Percentiles rank a stretch among this genome's conserved stretches.
phyloP scores from a whole-genome alignment of 257 asterid species.

The Solanum bukasovii region DNA sequence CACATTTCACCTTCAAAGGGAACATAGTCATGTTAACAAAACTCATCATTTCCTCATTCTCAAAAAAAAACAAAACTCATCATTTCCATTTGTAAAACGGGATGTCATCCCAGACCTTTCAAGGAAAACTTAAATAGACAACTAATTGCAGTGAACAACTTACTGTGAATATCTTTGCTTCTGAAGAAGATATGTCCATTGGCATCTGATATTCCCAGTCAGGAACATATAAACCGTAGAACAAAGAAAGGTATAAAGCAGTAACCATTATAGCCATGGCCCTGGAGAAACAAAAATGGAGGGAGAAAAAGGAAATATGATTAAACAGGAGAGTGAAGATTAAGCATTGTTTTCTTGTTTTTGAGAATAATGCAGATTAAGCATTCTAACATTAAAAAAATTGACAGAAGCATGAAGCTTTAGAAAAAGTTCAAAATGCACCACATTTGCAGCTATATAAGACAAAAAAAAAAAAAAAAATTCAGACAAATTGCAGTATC shows the following conservation, averaged over 20 bases:
- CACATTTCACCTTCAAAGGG: conserved; percentile 49
- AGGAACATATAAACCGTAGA: conserved; percentile 48
- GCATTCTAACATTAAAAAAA: not conserved
- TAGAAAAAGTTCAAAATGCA: not conserved
- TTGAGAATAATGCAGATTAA: not conserved
- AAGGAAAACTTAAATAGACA: not conserved
- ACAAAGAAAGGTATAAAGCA: conserved; percentile 30
- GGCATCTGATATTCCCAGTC: conserved; percentile 53
- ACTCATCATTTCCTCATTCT: not conserved
- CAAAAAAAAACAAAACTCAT: not conserved
- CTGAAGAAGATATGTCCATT: conserved; percentile 15
- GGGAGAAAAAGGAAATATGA: not conserved
- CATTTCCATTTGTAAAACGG: not conserved
- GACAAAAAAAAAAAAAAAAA: not conserved
- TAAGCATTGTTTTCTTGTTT: not conserved
- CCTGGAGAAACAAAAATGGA: conserved; percentile 21
- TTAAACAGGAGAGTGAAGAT: not conserved
- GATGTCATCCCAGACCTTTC: not conserved
- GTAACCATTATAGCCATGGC: conserved; percentile 27
- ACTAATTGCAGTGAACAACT: conserved; percentile 1
- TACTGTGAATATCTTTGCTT: conserved; percentile 24
- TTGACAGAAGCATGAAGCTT: not conserved
- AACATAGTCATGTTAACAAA: conserved; percentile 5
- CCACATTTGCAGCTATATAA: not conserved
- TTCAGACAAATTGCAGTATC: not conserved